Conservation (phyloP, 306 rosid species). For the Macrotyloma uniflorum region DNA sequence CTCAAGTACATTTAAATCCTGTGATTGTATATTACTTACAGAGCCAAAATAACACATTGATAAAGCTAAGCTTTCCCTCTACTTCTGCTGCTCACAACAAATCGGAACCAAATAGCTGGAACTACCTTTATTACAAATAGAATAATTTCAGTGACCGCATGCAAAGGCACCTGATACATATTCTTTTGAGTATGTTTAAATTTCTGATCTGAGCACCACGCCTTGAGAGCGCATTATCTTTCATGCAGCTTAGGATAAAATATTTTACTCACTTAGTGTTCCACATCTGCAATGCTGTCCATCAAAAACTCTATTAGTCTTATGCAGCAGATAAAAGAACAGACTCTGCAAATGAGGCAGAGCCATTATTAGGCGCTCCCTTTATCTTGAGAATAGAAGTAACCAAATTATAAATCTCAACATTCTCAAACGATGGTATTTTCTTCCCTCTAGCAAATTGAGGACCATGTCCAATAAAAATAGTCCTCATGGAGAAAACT, state of each 20-base stretch:
- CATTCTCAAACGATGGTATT: slow-evolving; percentile 91
- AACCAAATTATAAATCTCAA: slow-evolving; percentile 87
- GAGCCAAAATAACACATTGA: slow-evolving; percentile 6
- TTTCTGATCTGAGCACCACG: slow-evolving; percentile 21
- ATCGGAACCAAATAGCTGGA: slow-evolving; percentile 22
- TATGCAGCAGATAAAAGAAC: slow-evolving; percentile 65
- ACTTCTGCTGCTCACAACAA: slow-evolving; percentile 31
- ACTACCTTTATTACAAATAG: slow-evolving; percentile 29
- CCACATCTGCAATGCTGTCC: not conserved
- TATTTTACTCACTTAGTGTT: slow-evolving; percentile 13
- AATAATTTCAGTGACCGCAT: slow-evolving; percentile 4
- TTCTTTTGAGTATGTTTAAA: not conserved
- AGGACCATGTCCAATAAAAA: slow-evolving; percentile 95
- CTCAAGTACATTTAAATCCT: slow-evolving; percentile 23
- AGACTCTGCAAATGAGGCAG: slow-evolving; percentile 63
- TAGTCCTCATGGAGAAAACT: slow-evolving; percentile 90
- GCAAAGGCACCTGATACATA: not conserved
- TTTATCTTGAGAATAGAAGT: slow-evolving; percentile 77
- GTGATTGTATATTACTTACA: slow-evolving; percentile 19
- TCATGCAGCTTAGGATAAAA: slow-evolving; percentile 30
- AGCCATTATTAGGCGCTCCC: slow-evolving; percentile 91
- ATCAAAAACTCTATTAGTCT: slow-evolving; percentile 5
- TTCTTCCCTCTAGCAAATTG: slow-evolving; percentile 83
- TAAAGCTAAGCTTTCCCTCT: slow-evolving; percentile 32
- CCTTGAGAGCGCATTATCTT: slow-evolving; percentile 20